Conservation (phyloP, 768 basidiomycete species). For the Saitozyma podzolica region DNA sequence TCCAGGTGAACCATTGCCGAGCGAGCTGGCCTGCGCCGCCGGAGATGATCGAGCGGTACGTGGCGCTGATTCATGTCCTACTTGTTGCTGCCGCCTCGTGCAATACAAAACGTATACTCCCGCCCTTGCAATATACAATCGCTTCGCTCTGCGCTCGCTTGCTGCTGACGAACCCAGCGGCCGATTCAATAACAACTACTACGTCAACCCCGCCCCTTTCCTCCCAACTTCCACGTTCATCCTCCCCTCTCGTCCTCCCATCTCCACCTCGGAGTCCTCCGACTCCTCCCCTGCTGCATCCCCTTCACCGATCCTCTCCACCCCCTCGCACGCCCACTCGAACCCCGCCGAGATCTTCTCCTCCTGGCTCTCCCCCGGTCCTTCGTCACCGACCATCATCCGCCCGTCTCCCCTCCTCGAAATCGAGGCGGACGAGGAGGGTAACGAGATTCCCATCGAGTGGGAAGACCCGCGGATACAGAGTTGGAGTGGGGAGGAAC, state of each 20-base stretch:
- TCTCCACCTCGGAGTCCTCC: neutral
- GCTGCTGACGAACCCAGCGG: constrained; percentile 14
- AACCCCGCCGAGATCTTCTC: constrained; percentile 21
- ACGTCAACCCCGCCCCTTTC: constrained; percentile 37
- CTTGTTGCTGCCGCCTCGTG: neutral
- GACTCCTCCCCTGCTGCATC: constrained; percentile 2
- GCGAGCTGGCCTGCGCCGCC: constrained; percentile 31
- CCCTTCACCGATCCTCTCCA: neutral
- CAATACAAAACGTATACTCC: too few species aligned
- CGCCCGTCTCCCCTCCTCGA: constrained; percentile 35
- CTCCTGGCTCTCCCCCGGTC: constrained; percentile 38
- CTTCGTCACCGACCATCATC: constrained; percentile 16
- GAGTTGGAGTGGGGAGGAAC: constrained; percentile 34
- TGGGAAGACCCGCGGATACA: constrained; percentile 45
- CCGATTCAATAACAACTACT: constrained; percentile 33
- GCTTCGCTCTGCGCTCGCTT: too few species aligned
- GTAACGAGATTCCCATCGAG: constrained; percentile 13
- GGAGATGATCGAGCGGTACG: constrained; percentile 25
- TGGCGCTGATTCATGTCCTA: neutral
- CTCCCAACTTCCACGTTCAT: constrained; percentile 25
- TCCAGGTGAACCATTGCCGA: constrained; percentile 29
- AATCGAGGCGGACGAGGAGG: constrained; percentile 10
- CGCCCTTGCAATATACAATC: too few species aligned
- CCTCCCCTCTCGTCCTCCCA: constrained; percentile 9
- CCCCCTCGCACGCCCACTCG: constrained; percentile 13